These are phyloP conservation scores for Kickxella alabastrina DNA, from an alignment of 192 early-diverging fungal genomes.

Conservation along the genomic window DNA sequence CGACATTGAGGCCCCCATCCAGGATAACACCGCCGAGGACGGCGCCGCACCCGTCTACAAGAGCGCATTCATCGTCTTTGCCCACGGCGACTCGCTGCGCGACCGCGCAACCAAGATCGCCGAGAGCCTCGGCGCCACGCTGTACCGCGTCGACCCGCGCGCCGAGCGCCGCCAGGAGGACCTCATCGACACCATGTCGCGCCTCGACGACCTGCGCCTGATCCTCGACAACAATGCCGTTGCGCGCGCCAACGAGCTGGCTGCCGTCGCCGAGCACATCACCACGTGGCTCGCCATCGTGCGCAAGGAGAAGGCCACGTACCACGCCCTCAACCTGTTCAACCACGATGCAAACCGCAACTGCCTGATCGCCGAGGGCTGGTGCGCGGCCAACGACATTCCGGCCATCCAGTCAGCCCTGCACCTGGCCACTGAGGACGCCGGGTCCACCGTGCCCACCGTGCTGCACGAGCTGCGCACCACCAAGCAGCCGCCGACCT, in stretches of 20 bases:
- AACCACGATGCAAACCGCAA: conserved; percentile 91
- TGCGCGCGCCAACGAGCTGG: conserved; percentile 78
- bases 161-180: conserved; percentile 82
- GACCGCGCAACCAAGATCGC: conserved; percentile 90
- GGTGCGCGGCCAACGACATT: conserved; percentile 90
- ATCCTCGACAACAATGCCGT: conserved; percentile 85
- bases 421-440: conserved; percentile 75
- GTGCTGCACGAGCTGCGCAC: conserved; percentile 85
- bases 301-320: conserved; percentile 97
- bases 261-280: conserved; percentile 80
- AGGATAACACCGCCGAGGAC: conserved; percentile 86
- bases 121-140: conserved; percentile 91
- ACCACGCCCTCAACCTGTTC: conserved; percentile 94
- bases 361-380: conserved; percentile 96
- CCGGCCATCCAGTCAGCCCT: conserved; percentile 78
- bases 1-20: conserved; percentile 92
- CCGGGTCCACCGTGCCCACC: conserved; percentile 85
- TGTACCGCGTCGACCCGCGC: conserved; percentile 83
- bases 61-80: conserved; percentile 98
- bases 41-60: conserved; percentile 89
- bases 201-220: conserved; percentile 81
- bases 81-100: conserved; percentile 88
- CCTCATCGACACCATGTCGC: conserved; percentile 71
- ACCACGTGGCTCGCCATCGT: conserved; percentile 85
- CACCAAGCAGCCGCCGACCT: conserved; percentile 88